phyloP scores from a whole-genome alignment of 805 yeast species.

The Pichia sporocuriosa region DNA sequence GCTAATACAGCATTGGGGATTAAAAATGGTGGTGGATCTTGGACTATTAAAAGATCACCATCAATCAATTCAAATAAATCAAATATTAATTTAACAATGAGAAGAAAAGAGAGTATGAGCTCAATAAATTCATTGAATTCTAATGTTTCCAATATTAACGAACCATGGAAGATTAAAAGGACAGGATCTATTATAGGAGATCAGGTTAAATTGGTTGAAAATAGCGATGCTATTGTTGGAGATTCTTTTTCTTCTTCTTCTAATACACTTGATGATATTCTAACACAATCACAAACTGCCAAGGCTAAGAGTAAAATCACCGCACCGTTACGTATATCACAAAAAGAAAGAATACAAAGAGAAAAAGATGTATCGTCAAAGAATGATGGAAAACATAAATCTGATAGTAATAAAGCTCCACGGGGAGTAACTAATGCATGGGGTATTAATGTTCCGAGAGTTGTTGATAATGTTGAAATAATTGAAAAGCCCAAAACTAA shows the following conservation, averaged over 20 bases:
- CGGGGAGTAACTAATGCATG: slow-evolving; percentile 6
- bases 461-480: slow-evolving; percentile 6
- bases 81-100: neutral
- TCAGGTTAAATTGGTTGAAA: neutral
- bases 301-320: slow-evolving; percentile 4
- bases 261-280: slow-evolving; percentile 4
- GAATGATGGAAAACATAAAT: slow-evolving; percentile 4
- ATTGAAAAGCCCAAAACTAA: neutral
- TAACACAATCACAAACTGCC: neutral
- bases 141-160: neutral
- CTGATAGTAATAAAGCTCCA: too few relatives aligned
- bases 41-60: neutral
- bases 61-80: neutral
- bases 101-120: slow-evolving; percentile 4
- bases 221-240: neutral
- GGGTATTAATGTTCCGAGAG: slow-evolving; percentile 13
- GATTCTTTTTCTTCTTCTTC: too few relatives aligned
- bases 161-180: slow-evolving; percentile 2
- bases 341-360: slow-evolving; percentile 16
- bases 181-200: neutral
- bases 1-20: neutral
- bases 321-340: slow-evolving; percentile 13
- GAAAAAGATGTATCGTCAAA: slow-evolving; percentile 3
- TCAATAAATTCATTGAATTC: too few relatives aligned
- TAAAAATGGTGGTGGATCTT: neutral